Evolutionary conservation across 352 stramenopile genomes (phyloP).

Genomic region (Phytophthora multivora): DNA sequence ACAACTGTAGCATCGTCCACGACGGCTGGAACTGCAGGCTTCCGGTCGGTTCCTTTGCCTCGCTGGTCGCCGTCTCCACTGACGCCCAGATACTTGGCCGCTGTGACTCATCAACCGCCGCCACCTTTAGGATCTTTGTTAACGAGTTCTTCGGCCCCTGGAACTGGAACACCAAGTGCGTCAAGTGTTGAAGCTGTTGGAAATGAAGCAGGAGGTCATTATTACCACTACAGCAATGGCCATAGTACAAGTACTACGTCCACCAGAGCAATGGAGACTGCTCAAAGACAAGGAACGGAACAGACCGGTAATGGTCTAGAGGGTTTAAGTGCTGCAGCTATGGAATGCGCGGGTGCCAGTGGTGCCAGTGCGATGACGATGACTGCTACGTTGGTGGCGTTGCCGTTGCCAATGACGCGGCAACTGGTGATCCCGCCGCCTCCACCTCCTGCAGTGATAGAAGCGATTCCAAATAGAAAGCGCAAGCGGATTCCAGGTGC

Average conservation of each 20-base stretch:
- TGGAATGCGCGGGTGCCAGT: conserved; percentile 5
- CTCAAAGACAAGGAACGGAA: conserved; percentile 7
- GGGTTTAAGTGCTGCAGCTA: conserved; percentile 4
- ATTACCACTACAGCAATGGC: conserved; percentile 20
- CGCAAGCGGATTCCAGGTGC: conserved; percentile 47
- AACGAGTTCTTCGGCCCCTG: conserved; percentile 13
- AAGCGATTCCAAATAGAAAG: conserved; percentile 26
- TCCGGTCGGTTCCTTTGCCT: conserved; percentile 19
- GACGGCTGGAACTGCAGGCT: conserved; percentile 9
- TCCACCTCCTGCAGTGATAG: conserved; percentile 1
- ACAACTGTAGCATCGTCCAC: conserved; percentile 11
- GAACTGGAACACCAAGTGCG: conserved; percentile 3
- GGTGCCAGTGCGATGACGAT: conserved; percentile 13
- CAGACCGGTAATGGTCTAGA: conserved; percentile 9
- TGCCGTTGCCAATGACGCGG: conserved; percentile 13
- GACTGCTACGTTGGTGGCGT: conserved; percentile 6
- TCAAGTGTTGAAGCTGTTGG: conserved; percentile 4
- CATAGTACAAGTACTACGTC: conserved; percentile 11
- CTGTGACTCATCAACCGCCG: conserved; percentile 17
- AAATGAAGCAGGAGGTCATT: conserved; percentile 7
- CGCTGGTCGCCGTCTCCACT: conserved; percentile 29
- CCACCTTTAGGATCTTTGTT: conserved; percentile 19
- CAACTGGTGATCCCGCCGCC: conserved; percentile 22
- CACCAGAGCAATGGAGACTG: conserved; percentile 12
- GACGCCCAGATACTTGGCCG: conserved; percentile 31